These are phyloP conservation scores for Cyclotella kingstonii DNA, from an alignment of 108 stramenopile species.

Conservation along the genomic window DNA sequence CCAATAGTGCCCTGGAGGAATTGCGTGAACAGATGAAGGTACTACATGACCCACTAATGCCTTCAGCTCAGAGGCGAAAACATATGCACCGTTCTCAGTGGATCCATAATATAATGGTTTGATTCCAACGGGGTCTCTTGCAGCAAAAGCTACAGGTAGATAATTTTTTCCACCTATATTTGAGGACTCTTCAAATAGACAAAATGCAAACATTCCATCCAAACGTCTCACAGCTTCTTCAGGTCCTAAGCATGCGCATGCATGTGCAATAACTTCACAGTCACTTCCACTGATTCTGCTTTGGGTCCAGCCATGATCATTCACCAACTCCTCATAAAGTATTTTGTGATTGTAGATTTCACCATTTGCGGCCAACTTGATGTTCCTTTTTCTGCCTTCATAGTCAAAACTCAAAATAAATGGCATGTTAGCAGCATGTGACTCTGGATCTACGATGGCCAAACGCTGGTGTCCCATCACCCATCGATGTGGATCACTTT, in stretches of 20 bases:
- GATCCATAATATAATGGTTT: constrained; percentile 76
- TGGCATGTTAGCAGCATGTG: constrained; percentile 64
- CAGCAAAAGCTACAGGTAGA: constrained; percentile 50
- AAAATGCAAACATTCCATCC: constrained; percentile 85
- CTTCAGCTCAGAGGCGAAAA: constrained; percentile 69
- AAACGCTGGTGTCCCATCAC: constrained; percentile 61
- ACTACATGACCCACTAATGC: constrained; percentile 67
- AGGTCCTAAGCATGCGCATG: constrained; percentile 52
- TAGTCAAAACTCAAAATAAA: constrained; percentile 49
- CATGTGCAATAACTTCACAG: constrained; percentile 76
- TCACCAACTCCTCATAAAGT: constrained; percentile 48
- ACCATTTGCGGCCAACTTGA: constrained; percentile 65
- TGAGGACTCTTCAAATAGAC: constrained; percentile 55
- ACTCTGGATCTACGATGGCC: constrained; percentile 69
- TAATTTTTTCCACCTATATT: constrained; percentile 20
- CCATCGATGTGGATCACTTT: constrained; percentile 11
- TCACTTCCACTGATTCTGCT: constrained; percentile 52
- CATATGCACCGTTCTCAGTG: constrained; percentile 43
- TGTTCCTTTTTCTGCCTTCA: constrained; percentile 33
- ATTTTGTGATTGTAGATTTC: constrained; percentile 74
- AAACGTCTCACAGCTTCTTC: constrained; percentile 50
- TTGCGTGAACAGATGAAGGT: constrained; percentile 45
- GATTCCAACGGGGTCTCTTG: constrained; percentile 74
- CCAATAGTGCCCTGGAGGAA: constrained; percentile 80
- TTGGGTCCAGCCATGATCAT: constrained; percentile 46